These are phyloP conservation scores for Boletus rubescentipes DNA, from an alignment of 768 basidiomycete species.

Conservation along the genomic window DNA sequence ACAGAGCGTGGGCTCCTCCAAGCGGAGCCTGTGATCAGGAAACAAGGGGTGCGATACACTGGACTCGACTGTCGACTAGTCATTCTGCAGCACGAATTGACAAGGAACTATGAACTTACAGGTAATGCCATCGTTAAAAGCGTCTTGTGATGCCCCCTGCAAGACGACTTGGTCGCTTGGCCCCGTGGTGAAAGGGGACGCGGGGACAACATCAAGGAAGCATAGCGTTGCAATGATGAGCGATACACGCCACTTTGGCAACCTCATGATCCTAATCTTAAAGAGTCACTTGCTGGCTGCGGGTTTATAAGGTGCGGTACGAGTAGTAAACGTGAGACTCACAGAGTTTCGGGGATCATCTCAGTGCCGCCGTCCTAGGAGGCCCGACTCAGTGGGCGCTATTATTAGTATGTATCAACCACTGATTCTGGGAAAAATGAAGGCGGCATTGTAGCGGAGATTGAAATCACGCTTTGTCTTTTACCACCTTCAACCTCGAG, in stretches of 20 bases:
- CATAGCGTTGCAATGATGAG: background rate
- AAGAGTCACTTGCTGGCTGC: no score
- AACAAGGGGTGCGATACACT: background rate
- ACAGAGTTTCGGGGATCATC: no score
- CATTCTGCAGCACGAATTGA: background rate
- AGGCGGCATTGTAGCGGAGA: background rate
- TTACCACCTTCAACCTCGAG: background rate
- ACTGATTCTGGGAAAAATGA: no score
- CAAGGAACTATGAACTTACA: background rate
- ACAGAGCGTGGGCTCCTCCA: background rate
- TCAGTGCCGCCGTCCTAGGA: no score
- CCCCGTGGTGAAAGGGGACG: background rate
- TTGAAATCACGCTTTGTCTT: no score
- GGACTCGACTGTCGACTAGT: background rate
- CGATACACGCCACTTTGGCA: no score
- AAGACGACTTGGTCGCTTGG: background rate
- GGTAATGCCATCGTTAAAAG: background rate
- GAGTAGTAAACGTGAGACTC: no score
- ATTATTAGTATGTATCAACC: no score
- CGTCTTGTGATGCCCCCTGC: background rate
- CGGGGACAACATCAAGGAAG: background rate
- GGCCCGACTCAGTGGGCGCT: no score
- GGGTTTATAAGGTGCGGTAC: no score
- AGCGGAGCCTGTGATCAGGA: background rate
- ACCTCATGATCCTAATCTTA: no score